phyloP scores from a whole-genome alignment of 2,329 filamentous ascomycete genomes.

The Lojkania enalia region DNA sequence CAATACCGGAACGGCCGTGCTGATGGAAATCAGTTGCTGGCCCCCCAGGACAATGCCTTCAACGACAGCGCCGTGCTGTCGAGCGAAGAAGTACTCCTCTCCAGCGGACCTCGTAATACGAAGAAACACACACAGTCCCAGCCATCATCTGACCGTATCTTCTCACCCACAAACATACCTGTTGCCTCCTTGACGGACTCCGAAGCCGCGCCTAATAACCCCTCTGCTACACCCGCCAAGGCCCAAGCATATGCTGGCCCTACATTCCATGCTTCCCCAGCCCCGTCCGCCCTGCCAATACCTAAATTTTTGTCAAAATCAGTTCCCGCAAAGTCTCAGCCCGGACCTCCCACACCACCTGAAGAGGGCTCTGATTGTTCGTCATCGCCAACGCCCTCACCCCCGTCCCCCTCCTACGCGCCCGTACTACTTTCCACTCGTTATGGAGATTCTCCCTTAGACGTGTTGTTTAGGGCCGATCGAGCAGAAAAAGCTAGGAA shows the following conservation, averaged over 20 bases:
- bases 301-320: conserved; percentile 85
- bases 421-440: conserved; percentile 46
- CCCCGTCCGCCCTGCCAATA: conserved; percentile 84
- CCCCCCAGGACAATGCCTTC: conserved; percentile 17
- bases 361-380: conserved; percentile 50
- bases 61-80: conserved; percentile 33
- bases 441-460: conserved; percentile 75
- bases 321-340: conserved; percentile 58
- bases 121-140: conserved; percentile 40
- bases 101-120: conserved; percentile 25
- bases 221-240: conserved; percentile 38
- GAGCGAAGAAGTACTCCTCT: conserved; percentile 32
- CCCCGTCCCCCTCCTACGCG: conserved; percentile 57
- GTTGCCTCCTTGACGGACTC: conserved; percentile 33
- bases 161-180: conserved; percentile 20
- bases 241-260: conserved; percentile 80
- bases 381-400: conserved; percentile 44
- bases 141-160: conserved; percentile 32
- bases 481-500: conserved; percentile 72
- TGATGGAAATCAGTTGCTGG: conserved; percentile 5
- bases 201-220: conserved; percentile 23
- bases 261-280: conserved; percentile 93
- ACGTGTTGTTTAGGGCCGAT: conserved; percentile 88
- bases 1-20: conserved; percentile 20
- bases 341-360: conserved; percentile 53